Conservation (phyloP, 441 rosid species). For the Erodium trifolium region DNA sequence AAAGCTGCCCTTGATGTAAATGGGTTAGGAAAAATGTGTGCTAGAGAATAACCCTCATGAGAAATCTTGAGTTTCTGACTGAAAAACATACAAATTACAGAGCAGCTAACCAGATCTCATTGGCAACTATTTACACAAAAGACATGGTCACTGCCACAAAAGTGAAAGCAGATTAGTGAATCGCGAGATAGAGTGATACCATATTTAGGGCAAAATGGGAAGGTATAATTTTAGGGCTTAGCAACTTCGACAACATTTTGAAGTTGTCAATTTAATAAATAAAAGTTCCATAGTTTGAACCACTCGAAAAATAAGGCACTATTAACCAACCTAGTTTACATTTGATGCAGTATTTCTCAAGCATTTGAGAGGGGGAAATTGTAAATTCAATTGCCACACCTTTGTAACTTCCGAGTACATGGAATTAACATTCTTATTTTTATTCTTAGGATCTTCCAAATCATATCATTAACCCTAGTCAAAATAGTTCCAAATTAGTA, state of each 20-base stretch:
- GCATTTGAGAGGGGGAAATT: background rate
- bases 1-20: background rate
- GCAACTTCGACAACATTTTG: slow-evolving; percentile 2
- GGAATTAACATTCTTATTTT: background rate
- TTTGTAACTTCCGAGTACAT: background rate
- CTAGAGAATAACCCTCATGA: background rate
- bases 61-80: background rate
- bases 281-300: background rate
- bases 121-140: background rate
- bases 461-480: background rate
- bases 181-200: background rate
- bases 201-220: slow-evolving; percentile 1
- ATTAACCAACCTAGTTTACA: background rate
- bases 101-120: background rate
- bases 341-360: background rate
- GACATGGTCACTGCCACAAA: background rate
- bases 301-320: background rate
- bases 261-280: background rate
- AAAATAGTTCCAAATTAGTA: background rate
- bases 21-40: background rate
- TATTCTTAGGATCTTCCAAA: background rate
- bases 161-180: background rate
- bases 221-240: background rate
- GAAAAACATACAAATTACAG: background rate
- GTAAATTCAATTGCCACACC: background rate